Evolutionary conservation across 2,329 filamentous ascomycete species (phyloP).

Genomic region (Penicillium digitatum): DNA sequence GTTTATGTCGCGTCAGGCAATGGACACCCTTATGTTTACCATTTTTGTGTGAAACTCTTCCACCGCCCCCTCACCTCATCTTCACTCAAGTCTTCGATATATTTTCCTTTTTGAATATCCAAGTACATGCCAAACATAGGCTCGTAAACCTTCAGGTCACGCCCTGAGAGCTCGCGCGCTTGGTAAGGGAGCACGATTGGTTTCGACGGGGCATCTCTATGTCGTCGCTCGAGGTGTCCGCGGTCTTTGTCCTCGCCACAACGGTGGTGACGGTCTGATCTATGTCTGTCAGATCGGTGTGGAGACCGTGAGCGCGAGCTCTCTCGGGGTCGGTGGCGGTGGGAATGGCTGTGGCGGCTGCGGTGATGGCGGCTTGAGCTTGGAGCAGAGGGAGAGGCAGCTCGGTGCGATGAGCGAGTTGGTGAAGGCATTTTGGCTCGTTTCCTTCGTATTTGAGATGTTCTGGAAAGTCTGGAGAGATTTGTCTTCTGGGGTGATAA

Average conservation of each 20-base stretch:
- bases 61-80: conserved; percentile 77
- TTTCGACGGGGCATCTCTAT: conserved; percentile 11
- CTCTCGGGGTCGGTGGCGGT: conserved; percentile 20
- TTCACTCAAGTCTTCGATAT: conserved; percentile 65
- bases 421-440: conserved; percentile 16
- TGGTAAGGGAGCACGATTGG: conserved; percentile 58
- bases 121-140: conserved; percentile 80
- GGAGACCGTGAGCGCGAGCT: conserved; percentile 39
- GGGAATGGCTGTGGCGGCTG: conserved; percentile 20
- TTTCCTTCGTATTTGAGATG: not conserved
- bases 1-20: conserved; percentile 18
- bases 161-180: conserved; percentile 63
- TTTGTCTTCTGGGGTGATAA: conserved; percentile 1
- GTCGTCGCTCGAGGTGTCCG: conserved; percentile 15
- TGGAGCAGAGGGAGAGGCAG: conserved; percentile 2
- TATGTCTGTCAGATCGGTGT: conserved; percentile 29
- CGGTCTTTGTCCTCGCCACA: conserved; percentile 33
- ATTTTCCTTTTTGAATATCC: conserved; percentile 76
- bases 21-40: conserved; percentile 51
- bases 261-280: conserved; percentile 35
- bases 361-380: conserved; percentile 16
- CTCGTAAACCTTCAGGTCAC: conserved; percentile 62
- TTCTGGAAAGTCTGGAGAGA: not conserved
- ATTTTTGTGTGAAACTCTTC: conserved; percentile 89
- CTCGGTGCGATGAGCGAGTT: conserved; percentile 6